Conservation (phyloP, 306 rosid species). For the Fragaria ananassa region DNA sequence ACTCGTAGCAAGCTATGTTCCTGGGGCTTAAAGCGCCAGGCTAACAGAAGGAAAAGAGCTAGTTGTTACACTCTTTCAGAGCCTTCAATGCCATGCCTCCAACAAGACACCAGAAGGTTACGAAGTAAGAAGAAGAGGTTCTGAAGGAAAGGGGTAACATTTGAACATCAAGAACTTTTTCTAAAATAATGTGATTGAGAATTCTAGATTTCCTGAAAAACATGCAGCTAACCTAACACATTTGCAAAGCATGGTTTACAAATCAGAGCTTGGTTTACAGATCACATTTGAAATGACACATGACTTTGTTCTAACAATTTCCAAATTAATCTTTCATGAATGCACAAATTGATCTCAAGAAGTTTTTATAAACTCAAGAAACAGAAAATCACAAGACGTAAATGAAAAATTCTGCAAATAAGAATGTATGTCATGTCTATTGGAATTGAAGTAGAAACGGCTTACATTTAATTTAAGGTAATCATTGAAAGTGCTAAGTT, state of each 20-base stretch:
- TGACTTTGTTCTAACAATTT: neutral
- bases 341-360: neutral
- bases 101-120: no score
- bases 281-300: neutral
- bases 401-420: neutral
- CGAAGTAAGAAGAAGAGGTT: no score
- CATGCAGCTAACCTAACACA: neutral
- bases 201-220: neutral
- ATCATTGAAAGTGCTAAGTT: slow-evolving; percentile 73
- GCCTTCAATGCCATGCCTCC: no score
- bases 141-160: no score
- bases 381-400: neutral
- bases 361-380: neutral
- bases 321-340: neutral
- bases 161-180: neutral
- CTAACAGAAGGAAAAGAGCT: no score
- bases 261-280: neutral
- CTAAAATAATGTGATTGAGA: neutral
- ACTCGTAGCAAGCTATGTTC: no score
- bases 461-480: slow-evolving; percentile 82
- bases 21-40: no score
- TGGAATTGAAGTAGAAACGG: slow-evolving; percentile 18
- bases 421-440: neutral
- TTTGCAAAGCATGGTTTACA: neutral
- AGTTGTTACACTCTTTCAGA: no score